Evolutionary conservation across 345 rosid species (phyloP).

Genomic region (Mallotus nudiflorus): DNA sequence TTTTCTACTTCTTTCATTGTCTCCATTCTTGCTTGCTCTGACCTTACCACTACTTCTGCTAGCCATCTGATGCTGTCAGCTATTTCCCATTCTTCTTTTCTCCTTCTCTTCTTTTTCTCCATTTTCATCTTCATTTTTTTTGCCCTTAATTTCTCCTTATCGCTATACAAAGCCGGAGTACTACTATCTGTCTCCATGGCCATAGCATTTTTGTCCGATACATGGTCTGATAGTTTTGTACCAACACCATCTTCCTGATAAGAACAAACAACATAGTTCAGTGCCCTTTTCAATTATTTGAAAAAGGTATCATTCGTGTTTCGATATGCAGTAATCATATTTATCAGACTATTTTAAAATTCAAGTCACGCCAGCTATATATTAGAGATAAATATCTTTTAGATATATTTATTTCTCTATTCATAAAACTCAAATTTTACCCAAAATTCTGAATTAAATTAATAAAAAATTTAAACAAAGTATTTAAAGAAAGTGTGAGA

Average conservation of each 20-base stretch:
- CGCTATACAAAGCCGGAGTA: constrained; percentile 73
- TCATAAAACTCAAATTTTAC: too few species aligned
- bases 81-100: constrained; percentile 59
- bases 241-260: constrained; percentile 61
- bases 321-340: too few species aligned
- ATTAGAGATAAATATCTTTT: too few species aligned
- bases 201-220: constrained; percentile 45
- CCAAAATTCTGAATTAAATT: too few species aligned
- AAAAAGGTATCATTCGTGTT: too few species aligned
- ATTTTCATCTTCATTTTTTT: constrained; percentile 49
- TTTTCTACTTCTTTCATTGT: constrained; percentile 84
- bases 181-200: constrained; percentile 73
- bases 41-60: constrained; percentile 76
- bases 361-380: too few species aligned
- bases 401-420: too few species aligned
- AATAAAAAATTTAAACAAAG: too few species aligned
- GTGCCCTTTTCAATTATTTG: too few species aligned
- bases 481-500: too few species aligned
- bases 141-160: constrained; percentile 38
- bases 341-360: too few species aligned
- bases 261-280: background rate
- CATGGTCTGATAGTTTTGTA: constrained; percentile 46
- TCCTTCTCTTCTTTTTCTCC: constrained; percentile 48
- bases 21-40: constrained; percentile 87
- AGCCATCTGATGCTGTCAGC: constrained; percentile 82